Conservation (phyloP, 768 basidiomycete genomes). For the Hypholoma sublateritium region DNA sequence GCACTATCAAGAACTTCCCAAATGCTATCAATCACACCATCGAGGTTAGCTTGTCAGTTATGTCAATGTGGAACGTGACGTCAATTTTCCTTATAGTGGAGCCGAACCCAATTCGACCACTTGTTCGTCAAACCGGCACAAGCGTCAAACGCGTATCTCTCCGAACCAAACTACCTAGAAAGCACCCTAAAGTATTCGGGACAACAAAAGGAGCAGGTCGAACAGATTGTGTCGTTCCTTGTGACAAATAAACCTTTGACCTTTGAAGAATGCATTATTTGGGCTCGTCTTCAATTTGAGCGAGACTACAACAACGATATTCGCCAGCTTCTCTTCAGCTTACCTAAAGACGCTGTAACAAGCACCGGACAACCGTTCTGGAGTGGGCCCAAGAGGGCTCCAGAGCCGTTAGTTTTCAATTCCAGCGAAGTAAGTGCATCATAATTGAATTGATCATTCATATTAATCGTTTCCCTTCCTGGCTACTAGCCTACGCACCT, state of each 20-base stretch:
- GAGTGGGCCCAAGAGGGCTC: conserved; percentile 98
- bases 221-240: conserved; percentile 85
- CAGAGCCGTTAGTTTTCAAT: conserved; percentile 86
- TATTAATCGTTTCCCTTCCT: conserved; percentile 4
- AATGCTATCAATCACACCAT: conserved; percentile 98
- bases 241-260: conserved; percentile 92
- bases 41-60: conserved; percentile 53
- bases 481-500: conserved; percentile 73
- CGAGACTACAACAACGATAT: conserved; percentile 92
- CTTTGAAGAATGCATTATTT: conserved; percentile 96
- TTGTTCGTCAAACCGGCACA: conserved; percentile 93
- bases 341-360: conserved; percentile 92
- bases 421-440: conserved; percentile 73
- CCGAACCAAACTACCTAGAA: conserved; percentile 94
- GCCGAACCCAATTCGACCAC: conserved; percentile 87
- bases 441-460: neutral
- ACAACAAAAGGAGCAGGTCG: conserved; percentile 86
- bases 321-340: conserved; percentile 86
- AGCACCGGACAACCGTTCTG: conserved; percentile 96
- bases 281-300: conserved; percentile 96
- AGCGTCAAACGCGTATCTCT: conserved; percentile 93
- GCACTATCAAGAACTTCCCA: conserved; percentile 99
- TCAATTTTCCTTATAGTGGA: conserved; percentile 61
- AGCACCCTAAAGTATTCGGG: conserved; percentile 88
- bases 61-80: neutral